Conservation (phyloP, 495 filamentous ascomycete genomes). For the Daldinia bambusicola region DNA sequence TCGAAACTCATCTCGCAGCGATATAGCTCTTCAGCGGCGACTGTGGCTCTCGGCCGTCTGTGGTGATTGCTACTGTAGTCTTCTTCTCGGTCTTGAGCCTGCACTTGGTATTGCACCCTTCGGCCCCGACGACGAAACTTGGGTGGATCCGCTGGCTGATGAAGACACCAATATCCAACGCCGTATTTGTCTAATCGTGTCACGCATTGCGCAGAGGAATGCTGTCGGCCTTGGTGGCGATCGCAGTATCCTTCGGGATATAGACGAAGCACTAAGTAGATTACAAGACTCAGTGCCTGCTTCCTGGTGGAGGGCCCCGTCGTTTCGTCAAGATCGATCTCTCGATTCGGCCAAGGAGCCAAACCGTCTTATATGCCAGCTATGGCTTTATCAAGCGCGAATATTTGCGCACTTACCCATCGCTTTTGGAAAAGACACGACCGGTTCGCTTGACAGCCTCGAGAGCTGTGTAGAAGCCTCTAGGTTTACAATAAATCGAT, state of each 20-base stretch:
- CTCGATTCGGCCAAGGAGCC: constrained; percentile 16
- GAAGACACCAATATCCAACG: constrained; percentile 13
- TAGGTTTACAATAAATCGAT: not conserved
- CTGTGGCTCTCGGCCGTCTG: constrained; percentile 23
- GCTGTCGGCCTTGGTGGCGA: not conserved
- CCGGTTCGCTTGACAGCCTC: not conserved
- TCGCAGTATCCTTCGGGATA: not conserved
- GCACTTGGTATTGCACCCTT: constrained; percentile 17
- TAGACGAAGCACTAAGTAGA: not conserved
- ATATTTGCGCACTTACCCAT: constrained; percentile 17
- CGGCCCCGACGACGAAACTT: constrained; percentile 17
- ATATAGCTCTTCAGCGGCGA: constrained; percentile 5
- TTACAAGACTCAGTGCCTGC: constrained; percentile 13
- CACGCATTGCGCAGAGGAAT: not conserved
- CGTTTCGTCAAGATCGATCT: constrained; percentile 15
- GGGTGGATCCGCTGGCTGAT: constrained; percentile 20
- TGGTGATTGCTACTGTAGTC: constrained; percentile 29
- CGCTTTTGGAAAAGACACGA: not conserved
- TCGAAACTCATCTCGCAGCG: constrained; percentile 10
- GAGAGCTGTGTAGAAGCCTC: constrained; percentile 3
- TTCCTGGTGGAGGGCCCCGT: constrained; percentile 19
- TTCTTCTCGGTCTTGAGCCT: constrained; percentile 26
- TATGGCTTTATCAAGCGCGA: constrained; percentile 22
- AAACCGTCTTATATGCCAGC: constrained; percentile 24
- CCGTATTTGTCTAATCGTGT: not conserved